A percentile compares a stretch with the other conserved stretches of the same genome.
phyloP scores from a whole-genome alignment of 192 early-diverging fungal species.

The Oehlia diaphana region DNA sequence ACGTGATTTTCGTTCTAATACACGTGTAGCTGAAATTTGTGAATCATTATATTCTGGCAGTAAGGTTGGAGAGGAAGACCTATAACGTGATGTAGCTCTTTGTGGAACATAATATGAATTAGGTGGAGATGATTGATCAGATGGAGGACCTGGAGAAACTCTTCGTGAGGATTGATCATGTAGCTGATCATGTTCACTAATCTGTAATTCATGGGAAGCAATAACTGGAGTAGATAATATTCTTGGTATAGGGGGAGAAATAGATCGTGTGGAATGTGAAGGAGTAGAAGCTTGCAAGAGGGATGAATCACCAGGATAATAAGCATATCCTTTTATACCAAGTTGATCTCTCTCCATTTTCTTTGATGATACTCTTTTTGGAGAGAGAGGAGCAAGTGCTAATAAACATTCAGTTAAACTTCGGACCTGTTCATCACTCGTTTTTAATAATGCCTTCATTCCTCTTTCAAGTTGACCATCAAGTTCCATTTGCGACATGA shows the following conservation, averaged over 20 bases:
- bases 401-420: conserved; percentile 33
- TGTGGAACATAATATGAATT: background rate
- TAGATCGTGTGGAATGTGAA: background rate
- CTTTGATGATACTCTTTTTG: background rate
- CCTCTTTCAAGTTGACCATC: conserved; percentile 12
- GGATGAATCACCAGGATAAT: background rate
- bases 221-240: background rate
- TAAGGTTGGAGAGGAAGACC: conserved; percentile 6
- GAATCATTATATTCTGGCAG: conserved; percentile 1
- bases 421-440: conserved; percentile 33
- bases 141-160: conserved; percentile 6
- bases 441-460: conserved; percentile 25
- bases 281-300: conserved; percentile 7
- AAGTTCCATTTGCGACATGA: conserved; percentile 4
- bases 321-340: background rate
- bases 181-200: background rate
- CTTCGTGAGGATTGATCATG: background rate
- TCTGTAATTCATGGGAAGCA: background rate
- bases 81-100: background rate
- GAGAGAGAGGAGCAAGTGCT: conserved; percentile 16
- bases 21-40: background rate
- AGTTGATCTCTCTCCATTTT: background rate
- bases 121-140: conserved; percentile 20
- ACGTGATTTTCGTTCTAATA: background rate
- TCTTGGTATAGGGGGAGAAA: conserved; percentile 17